Evolutionary conservation across 2,329 filamentous ascomycete species (phyloP).

Genomic region (Sporothrix inflata): DNA sequence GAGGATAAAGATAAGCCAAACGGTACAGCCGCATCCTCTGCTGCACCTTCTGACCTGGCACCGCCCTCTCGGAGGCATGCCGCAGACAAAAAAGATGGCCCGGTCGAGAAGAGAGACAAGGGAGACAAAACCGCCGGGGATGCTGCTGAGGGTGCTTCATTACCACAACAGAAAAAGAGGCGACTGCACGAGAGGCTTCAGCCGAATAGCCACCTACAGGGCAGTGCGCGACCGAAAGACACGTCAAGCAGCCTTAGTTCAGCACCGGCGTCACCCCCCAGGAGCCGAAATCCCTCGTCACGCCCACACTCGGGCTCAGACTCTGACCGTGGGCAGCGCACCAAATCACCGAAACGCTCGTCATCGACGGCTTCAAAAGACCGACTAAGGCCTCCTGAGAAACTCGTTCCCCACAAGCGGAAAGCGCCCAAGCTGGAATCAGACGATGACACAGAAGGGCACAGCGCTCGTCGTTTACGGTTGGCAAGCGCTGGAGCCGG

Average conservation of each 20-base stretch:
- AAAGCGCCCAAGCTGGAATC: slow-evolving; percentile 59
- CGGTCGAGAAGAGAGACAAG: slow-evolving; percentile 25
- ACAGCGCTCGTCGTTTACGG: slow-evolving; percentile 59
- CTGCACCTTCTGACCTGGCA: background rate
- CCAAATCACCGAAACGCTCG: slow-evolving; percentile 47
- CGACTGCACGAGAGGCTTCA: slow-evolving; percentile 47
- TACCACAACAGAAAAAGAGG: slow-evolving; percentile 54
- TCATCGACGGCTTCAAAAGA: slow-evolving; percentile 49
- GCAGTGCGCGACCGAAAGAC: slow-evolving; percentile 48
- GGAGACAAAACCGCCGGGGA: slow-evolving; percentile 33
- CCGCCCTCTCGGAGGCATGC: slow-evolving; percentile 25
- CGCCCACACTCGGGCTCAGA: slow-evolving; percentile 56
- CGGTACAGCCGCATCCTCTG: slow-evolving; percentile 41
- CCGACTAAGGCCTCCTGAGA: slow-evolving; percentile 50
- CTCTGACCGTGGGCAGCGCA: slow-evolving; percentile 53
- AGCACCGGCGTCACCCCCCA: slow-evolving; percentile 58
- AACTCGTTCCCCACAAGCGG: slow-evolving; percentile 54
- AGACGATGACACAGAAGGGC: slow-evolving; percentile 59
- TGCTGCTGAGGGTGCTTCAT: slow-evolving; percentile 38
- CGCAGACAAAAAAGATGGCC: slow-evolving; percentile 35
- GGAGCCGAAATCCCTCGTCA: slow-evolving; percentile 46
- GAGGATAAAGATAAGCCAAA: slow-evolving; percentile 68
- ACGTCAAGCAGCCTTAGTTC: slow-evolving; percentile 62
- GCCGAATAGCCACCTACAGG: background rate
- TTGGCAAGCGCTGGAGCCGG: slow-evolving; percentile 50